Evolutionary conservation across 2,329 filamentous ascomycete genomes (phyloP).

Genomic region (Cladosporium sphaerospermum): DNA sequence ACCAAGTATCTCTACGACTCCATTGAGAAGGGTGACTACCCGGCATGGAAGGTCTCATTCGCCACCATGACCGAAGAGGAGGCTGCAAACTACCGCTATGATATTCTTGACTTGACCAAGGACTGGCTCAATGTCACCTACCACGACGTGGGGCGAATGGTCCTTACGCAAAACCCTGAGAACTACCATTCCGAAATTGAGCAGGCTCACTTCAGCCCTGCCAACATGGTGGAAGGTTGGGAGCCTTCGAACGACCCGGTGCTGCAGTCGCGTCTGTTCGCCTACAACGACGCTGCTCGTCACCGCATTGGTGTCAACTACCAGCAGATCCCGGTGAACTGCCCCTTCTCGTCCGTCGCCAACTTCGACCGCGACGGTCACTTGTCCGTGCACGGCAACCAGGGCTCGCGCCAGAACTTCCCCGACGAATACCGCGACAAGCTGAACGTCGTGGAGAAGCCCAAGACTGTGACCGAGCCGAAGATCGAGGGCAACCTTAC

Average conservation of each 20-base stretch:
- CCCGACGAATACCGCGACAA: conserved; percentile 20
- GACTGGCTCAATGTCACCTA: conserved; percentile 46
- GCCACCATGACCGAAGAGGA: conserved; percentile 51
- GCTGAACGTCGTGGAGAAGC: conserved; percentile 22
- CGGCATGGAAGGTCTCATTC: conserved; percentile 48
- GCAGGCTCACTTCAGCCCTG: conserved; percentile 61
- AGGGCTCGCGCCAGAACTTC: conserved; percentile 18
- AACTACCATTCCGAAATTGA: conserved; percentile 66
- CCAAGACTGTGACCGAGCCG: conserved; percentile 19
- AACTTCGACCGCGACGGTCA: conserved; percentile 29
- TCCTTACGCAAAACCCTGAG: conserved; percentile 46
- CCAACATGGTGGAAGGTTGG: conserved; percentile 58
- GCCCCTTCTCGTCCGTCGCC: conserved; percentile 14
- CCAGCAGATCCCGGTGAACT: conserved; percentile 39
- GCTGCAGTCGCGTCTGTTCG: conserved; percentile 57
- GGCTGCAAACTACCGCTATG: conserved; percentile 42
- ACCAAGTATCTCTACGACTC: conserved; percentile 37
- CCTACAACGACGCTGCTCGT: conserved; percentile 52
- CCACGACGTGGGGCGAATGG: conserved; percentile 43
- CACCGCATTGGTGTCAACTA: conserved; percentile 46
- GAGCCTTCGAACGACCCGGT: conserved; percentile 57
- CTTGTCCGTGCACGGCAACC: conserved; percentile 16
- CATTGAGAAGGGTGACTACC: conserved; percentile 42
- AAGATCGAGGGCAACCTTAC: conserved; percentile 17
- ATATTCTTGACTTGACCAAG: conserved; percentile 54